phyloP scores from a whole-genome alignment of 2,329 filamentous ascomycete species.

The Fusarium burgessii region DNA sequence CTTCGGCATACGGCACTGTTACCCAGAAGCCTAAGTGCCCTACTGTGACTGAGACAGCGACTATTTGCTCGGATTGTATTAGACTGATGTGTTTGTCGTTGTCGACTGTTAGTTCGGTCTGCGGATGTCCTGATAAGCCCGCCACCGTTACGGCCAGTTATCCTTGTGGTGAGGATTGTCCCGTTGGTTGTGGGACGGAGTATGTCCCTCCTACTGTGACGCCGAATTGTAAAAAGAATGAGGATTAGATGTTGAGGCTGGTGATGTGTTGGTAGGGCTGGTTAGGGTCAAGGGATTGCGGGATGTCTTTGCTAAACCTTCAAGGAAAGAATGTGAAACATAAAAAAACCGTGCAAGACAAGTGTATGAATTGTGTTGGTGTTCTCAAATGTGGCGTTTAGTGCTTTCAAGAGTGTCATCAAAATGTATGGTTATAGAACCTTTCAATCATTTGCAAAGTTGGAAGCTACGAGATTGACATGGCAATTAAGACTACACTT shows the following conservation, averaged over 20 bases:
- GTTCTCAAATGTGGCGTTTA: background rate
- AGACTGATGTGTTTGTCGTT: constrained; percentile 48
- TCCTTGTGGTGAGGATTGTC: constrained; percentile 44
- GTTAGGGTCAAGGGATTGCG: background rate
- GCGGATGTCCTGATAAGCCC: constrained; percentile 49
- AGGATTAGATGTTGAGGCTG: background rate
- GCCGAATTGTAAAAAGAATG: constrained; percentile 28
- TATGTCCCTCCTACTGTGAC: constrained; percentile 45
- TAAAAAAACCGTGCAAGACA: background rate
- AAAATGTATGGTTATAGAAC: background rate
- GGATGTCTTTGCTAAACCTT: background rate
- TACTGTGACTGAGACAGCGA: constrained; percentile 49
- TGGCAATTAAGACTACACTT: too few relatives aligned
- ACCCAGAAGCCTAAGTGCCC: constrained; percentile 45
- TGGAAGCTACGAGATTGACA: background rate
- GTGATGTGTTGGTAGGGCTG: background rate
- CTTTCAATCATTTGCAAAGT: background rate
- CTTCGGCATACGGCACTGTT: constrained; percentile 29
- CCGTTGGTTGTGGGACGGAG: constrained; percentile 47
- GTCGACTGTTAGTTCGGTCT: constrained; percentile 49
- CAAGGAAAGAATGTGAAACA: background rate
- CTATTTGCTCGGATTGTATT: constrained; percentile 52
- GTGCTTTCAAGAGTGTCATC: background rate
- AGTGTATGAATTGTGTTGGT: background rate
- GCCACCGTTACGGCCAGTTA: constrained; percentile 48